Base-by-base conservation (phyloP, 768 basidiomycete species). In the Pleurotus ostreatus region DNA sequence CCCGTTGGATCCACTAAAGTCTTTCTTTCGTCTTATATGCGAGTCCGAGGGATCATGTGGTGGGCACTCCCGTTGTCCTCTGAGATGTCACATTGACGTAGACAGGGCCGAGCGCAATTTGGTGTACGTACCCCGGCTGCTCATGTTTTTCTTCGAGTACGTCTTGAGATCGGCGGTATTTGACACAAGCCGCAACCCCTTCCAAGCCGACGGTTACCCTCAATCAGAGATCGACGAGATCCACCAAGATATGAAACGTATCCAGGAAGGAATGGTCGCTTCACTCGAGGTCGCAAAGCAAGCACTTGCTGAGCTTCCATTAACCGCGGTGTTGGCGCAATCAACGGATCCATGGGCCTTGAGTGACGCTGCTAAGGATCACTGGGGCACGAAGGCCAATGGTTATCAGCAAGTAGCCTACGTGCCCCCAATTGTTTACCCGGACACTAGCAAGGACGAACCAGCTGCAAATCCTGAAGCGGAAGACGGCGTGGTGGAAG, bases 21-120 rank as follows among this genome's bases (percentile, higher is more conserved):
- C 16, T 92, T 90, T 68, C 72, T 92, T 57, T 86, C 88, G 0
- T 86, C 86, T 4, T 79, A 82, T 61, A 85, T 84, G 71, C 75
- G 81, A 37, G 78, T 83, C 54, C 81, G 82, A 56, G 90, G 90
- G 22, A 75, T 88, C 46, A 77, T 84, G 55, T 90, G 85, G 89
- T 88, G 57, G n/a, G 76, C 64, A 49, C 5, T 15, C 59, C 25
- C 34, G 52, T 46, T 46, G 5, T 26, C 40, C 49, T 11, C 11
- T 34, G 30, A 55, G 55, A 20, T 16, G 4, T 55, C 39, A 48
- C 30, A 34, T 11, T 34, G 30, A 34, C 30, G 30, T 34, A 34
- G 30, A 34, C 9, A 68, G 83, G 79, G 70, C 70, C 16, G 77
- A 81, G 61, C 76, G 65, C 49, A 77, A 81, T 58, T 72, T 88